Conservation (phyloP, 139 green algal species). For the Raphidocelis subcapitata region DNA sequence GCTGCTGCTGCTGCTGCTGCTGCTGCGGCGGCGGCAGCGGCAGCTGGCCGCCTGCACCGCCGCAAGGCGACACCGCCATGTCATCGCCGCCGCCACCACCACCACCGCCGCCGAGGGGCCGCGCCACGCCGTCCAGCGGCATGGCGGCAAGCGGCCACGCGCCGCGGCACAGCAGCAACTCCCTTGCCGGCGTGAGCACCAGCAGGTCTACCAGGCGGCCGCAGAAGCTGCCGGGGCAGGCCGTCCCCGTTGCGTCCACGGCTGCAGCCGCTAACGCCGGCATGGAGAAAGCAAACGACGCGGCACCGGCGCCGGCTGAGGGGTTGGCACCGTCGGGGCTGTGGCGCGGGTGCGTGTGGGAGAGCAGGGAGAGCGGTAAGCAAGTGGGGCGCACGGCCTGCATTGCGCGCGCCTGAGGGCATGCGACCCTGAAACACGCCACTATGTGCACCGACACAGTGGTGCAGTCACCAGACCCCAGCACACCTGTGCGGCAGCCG, state of each 20-base stretch:
- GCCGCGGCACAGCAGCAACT: slow-evolving; percentile 48
- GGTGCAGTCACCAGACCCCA: too few relatives aligned
- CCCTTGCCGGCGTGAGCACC: slow-evolving; percentile 42
- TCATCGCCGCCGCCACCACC: too few relatives aligned
- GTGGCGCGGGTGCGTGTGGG: neutral
- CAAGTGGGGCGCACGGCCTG: neutral
- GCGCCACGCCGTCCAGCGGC: neutral
- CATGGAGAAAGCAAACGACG: slow-evolving; percentile 23
- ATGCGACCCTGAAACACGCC: too few relatives aligned
- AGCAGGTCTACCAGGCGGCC: slow-evolving; percentile 47
- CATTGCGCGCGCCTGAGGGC: neutral
- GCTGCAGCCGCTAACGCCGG: slow-evolving; percentile 39
- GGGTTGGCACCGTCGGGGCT: too few relatives aligned
- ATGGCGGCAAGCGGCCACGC: slow-evolving; percentile 27
- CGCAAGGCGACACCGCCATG: slow-evolving; percentile 29
- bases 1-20: neutral
- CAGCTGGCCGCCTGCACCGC: slow-evolving; percentile 39
- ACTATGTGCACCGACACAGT: too few relatives aligned
- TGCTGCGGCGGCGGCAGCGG: too few relatives aligned
- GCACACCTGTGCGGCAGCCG: slow-evolving; percentile 1
- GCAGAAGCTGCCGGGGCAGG: neutral
- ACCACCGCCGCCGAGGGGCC: too few relatives aligned
- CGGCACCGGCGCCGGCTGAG: too few relatives aligned
- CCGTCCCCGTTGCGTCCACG: slow-evolving; percentile 29
- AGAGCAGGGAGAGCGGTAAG: neutral